phyloP scores from a whole-genome alignment of 2,329 filamentous ascomycete genomes.

The Penicillium verrucosum region DNA sequence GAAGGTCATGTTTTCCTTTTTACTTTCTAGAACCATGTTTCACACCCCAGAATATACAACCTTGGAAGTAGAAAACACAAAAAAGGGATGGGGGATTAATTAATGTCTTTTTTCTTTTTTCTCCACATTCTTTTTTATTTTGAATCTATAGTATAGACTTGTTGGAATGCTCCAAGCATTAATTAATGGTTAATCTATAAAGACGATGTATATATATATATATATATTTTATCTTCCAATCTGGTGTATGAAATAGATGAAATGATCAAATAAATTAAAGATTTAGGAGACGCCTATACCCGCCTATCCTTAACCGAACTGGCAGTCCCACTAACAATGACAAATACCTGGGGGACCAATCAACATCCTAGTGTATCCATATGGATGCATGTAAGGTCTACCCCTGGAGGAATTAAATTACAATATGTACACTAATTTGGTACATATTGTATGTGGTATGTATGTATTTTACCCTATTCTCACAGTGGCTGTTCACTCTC shows the following conservation, averaged over 20 bases:
- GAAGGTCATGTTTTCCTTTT: background rate
- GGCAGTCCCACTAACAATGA: constrained; percentile 17
- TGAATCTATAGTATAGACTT: background rate
- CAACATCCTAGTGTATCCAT: background rate
- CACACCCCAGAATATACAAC: background rate
- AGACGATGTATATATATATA: background rate
- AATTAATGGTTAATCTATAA: background rate
- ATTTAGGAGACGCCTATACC: constrained; percentile 13
- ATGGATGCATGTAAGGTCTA: constrained; percentile 1
- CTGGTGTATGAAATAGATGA: constrained; percentile 20
- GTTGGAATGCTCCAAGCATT: background rate
- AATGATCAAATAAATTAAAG: constrained; percentile 8
- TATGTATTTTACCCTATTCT: background rate
- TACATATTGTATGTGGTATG: background rate
- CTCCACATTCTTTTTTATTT: background rate
- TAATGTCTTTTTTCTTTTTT: background rate
- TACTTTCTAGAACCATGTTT: background rate
- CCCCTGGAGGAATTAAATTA: background rate
- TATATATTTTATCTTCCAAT: background rate
- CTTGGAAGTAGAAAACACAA: background rate
- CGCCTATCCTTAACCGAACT: constrained; percentile 17
- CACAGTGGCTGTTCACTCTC: background rate
- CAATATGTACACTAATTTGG: background rate
- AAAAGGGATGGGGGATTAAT: background rate
- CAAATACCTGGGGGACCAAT: constrained; percentile 25